Percentiles rank a stretch among this genome's conserved stretches.
Evolutionary conservation across 169 alveolate species (phyloP).

Genomic region (Fabrea salina): DNA sequence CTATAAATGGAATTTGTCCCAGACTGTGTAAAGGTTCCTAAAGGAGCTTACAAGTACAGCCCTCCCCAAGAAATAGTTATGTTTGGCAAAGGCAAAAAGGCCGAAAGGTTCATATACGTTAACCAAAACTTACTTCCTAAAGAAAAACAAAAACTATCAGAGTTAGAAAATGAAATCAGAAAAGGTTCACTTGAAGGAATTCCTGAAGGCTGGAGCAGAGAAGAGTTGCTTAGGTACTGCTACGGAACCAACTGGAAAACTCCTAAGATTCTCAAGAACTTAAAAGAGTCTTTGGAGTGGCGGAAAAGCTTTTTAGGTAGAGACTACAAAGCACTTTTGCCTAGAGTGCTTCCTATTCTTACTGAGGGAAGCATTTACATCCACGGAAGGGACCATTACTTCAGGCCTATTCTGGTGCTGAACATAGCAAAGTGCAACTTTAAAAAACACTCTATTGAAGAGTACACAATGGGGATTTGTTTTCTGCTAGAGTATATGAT

Average conservation of each 20-base stretch:
- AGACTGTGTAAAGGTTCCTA: neutral
- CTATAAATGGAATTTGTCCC: neutral
- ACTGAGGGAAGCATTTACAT: constrained; percentile 63
- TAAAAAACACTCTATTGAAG: constrained; percentile 43
- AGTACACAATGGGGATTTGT: constrained; percentile 40
- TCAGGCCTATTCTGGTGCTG: constrained; percentile 64
- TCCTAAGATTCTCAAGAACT: neutral
- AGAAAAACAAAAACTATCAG: constrained; percentile 15
- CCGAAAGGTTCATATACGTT: no score
- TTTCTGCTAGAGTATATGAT: constrained; percentile 59
- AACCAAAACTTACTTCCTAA: no score
- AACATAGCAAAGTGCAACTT: constrained; percentile 52
- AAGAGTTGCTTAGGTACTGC: constrained; percentile 7
- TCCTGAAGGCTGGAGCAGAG: neutral
- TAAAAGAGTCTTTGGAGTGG: neutral
- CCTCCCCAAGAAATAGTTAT: neutral
- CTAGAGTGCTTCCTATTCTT: neutral
- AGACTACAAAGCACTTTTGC: neutral
- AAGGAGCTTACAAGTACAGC: neutral
- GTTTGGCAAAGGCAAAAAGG: constrained; percentile 7
- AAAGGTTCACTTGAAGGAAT: neutral
- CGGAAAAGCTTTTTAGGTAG: neutral
- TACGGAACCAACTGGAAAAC: constrained; percentile 24
- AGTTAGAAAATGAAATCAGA: neutral
- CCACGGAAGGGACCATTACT: constrained; percentile 70